Evolutionary conservation across 2,329 filamentous ascomycete genomes (phyloP).

Genomic region (Zymoseptoria passerinii): DNA sequence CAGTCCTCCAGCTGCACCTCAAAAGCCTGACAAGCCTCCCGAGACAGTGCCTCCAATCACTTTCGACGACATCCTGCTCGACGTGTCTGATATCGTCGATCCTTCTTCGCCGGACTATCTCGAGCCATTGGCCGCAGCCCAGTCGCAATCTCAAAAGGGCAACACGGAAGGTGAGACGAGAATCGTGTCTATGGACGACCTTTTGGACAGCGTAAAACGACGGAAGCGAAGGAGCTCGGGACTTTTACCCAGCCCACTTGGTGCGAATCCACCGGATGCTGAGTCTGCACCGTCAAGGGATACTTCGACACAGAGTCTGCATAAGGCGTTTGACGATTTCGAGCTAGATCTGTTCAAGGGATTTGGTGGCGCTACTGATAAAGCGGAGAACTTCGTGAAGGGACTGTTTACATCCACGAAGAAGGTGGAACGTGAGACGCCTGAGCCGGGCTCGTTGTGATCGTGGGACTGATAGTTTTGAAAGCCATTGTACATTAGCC

Average conservation of each 20-base stretch:
- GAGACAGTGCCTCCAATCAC: conserved; percentile 12
- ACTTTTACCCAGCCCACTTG: conserved; percentile 19
- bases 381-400: not conserved
- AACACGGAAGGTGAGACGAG: conserved; percentile 14
- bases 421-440: not conserved
- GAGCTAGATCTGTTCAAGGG: conserved; percentile 20
- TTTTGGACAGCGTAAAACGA: conserved; percentile 22
- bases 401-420: conserved; percentile 2
- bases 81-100: conserved; percentile 4
- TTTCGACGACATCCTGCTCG: conserved; percentile 23
- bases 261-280: conserved; percentile 18
- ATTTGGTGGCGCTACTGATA: not conserved
- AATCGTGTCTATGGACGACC: conserved; percentile 22
- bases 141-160: conserved; percentile 3
- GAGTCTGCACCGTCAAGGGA: not conserved
- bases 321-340: conserved; percentile 21
- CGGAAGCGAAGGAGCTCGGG: conserved; percentile 21
- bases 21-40: not conserved
- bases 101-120: conserved; percentile 10
- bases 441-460: not conserved
- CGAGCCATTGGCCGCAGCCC: conserved; percentile 10
- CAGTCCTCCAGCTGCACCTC: not conserved
- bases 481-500: not conserved
- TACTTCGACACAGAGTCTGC: conserved; percentile 1
- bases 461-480: not conserved